phyloP scores from a whole-genome alignment of 345 rosid species.

The Erodium maritimum region DNA sequence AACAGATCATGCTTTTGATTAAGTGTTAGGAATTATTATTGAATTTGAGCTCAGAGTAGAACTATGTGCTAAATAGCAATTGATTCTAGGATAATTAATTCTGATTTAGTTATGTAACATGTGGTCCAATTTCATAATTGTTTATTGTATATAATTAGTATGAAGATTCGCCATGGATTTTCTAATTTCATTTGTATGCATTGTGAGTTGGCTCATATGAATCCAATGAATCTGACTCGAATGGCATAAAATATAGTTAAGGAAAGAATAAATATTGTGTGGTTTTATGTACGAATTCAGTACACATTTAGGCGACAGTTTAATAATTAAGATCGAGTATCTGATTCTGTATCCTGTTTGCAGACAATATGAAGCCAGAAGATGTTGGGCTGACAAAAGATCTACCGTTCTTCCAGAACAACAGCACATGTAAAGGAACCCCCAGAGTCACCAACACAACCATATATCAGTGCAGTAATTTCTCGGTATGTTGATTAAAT shows the following conservation, averaged over 20 bases:
- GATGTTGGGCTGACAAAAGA: constrained; percentile 44
- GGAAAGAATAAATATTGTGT: no score
- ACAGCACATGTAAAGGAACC: constrained; percentile 13
- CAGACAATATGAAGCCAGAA: constrained; percentile 56
- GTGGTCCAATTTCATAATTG: no score
- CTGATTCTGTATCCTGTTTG: neutral
- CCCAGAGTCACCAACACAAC: constrained; percentile 42
- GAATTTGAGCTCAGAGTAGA: no score
- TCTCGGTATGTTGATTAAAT: constrained; percentile 26
- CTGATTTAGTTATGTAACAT: no score
- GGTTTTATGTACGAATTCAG: neutral
- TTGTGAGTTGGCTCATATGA: no score
- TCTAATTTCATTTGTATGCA: no score
- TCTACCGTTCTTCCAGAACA: constrained; percentile 29
- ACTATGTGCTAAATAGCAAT: neutral
- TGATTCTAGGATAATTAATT: neutral
- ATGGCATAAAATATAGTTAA: no score
- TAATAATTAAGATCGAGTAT: neutral
- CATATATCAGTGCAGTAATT: constrained; percentile 36
- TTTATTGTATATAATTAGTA: no score
- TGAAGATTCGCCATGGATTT: no score
- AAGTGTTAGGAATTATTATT: neutral
- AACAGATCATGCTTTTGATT: neutral
- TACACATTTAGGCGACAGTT: neutral
- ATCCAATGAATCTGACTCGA: no score